Evolutionary conservation across 371 early-diverging fungal genomes (phyloP), one percentile per base, ranked within the genome.

Genomic region (Rhizomucor miehei): DNA sequence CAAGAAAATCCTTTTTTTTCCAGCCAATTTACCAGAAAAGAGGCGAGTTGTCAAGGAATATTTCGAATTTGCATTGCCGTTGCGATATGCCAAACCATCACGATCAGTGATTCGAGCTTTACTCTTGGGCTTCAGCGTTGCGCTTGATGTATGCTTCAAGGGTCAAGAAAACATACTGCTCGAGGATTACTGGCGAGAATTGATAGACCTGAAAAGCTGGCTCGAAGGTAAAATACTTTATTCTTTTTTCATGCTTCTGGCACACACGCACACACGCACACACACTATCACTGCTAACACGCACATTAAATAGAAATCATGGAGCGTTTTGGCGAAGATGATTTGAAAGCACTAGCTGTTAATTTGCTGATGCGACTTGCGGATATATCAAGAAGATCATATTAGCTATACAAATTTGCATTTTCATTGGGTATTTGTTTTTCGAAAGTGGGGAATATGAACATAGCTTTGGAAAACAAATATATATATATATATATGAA

Each of bases 21-120:
- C 51, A 77, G 77, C 74, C 13, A 71, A 78, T 50, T 66, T 66
- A 3, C 63, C 69, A 0, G 75, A 78, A 16, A 70, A 66, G 47
- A 56, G 67, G 29, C 63, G 56, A 16, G 69, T 78, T 35, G 75
- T 75, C 6, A 60, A 51, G 35, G 75, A 75, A 54, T 78, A 72
- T 47, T 75, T 74, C 51, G 75, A 75, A 14, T 75, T 75, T 62
- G 62, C 66, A 6, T 59, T 73, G 1, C 65, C 73, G 1, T 52
- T 78, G 54, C 59, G 73, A 47, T 75, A 64, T 40, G 52, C 57
- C 29, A 41, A 59, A 20, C 17, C 48, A 8, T 48, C 68, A n/a
- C n/a, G 45, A 8, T 55, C 52, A 3, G 56, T 63, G 19, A 63
- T 49, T 9, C 71, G 58, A n/a, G 66, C 75, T 1, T 23, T 73